phyloP scores from a whole-genome alignment of 2,329 filamentous ascomycete genomes.

The Phyllosticta citriasiana region DNA sequence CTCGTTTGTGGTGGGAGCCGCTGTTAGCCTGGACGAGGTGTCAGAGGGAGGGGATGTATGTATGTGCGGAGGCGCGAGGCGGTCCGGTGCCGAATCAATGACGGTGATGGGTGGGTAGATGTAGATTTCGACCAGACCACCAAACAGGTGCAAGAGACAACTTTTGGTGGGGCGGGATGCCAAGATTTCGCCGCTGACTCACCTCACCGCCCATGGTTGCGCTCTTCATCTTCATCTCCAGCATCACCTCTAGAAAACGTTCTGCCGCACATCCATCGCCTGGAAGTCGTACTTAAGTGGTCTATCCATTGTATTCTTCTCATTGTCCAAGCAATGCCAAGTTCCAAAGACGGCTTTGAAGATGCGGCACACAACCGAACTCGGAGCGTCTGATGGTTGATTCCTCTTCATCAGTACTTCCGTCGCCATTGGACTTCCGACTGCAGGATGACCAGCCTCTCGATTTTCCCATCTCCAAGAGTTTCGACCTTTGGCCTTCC shows the following conservation, averaged over 20 bases:
- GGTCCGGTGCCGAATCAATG: background rate
- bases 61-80: background rate
- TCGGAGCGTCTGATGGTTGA: background rate
- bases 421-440: no score
- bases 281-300: background rate
- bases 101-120: background rate
- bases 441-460: no score
- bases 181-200: constrained; percentile 6
- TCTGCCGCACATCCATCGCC: background rate
- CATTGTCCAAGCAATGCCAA: background rate
- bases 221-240: background rate
- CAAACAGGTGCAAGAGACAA: background rate
- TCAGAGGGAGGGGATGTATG: background rate
- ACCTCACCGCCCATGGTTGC: background rate
- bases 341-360: background rate
- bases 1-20: background rate
- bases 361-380: background rate
- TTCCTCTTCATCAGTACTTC: no score
- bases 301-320: background rate
- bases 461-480: no score
- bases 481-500: no score
- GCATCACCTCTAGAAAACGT: background rate
- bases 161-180: constrained; percentile 8
- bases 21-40: background rate
- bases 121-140: background rate